phyloP scores from a whole-genome alignment of 1,284 basidiomycete genomes.

The Peniophora sp. region DNA sequence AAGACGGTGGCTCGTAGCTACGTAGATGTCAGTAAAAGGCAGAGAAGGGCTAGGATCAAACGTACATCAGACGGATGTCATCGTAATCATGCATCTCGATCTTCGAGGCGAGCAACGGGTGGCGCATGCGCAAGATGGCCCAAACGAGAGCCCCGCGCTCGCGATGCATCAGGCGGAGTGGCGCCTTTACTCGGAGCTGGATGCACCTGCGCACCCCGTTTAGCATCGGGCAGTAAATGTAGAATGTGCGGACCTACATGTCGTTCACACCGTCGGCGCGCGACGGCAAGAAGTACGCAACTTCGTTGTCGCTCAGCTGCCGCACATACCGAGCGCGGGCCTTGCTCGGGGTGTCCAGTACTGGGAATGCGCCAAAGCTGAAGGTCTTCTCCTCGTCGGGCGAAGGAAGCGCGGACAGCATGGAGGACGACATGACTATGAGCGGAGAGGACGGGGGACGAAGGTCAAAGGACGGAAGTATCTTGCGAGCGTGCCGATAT shows the following conservation, averaged over 20 bases:
- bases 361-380: background rate
- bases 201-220: constrained; percentile 46
- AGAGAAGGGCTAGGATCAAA: constrained; percentile 1
- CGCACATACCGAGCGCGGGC: constrained; percentile 25
- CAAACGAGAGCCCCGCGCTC: constrained; percentile 52
- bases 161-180: constrained; percentile 29
- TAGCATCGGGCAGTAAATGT: background rate
- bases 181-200: constrained; percentile 57
- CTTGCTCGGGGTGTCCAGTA: background rate
- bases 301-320: constrained; percentile 54
- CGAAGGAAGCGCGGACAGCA: background rate
- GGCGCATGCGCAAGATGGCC: constrained; percentile 61
- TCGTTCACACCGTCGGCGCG: constrained; percentile 74
- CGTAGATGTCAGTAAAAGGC: background rate
- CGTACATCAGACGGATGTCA: constrained; percentile 59
- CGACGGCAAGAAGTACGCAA: constrained; percentile 68
- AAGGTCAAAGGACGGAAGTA: too few species aligned
- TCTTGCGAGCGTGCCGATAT: too few species aligned
- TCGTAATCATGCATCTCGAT: constrained; percentile 56
- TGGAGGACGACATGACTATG: background rate
- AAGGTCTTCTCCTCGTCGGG: too few species aligned
- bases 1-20: constrained; percentile 43
- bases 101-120: constrained; percentile 57
- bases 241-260: constrained; percentile 41
- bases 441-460: background rate